Evolutionary conservation across 2,329 filamentous ascomycete genomes (phyloP).

Genomic region (Claviceps humidiphila): DNA sequence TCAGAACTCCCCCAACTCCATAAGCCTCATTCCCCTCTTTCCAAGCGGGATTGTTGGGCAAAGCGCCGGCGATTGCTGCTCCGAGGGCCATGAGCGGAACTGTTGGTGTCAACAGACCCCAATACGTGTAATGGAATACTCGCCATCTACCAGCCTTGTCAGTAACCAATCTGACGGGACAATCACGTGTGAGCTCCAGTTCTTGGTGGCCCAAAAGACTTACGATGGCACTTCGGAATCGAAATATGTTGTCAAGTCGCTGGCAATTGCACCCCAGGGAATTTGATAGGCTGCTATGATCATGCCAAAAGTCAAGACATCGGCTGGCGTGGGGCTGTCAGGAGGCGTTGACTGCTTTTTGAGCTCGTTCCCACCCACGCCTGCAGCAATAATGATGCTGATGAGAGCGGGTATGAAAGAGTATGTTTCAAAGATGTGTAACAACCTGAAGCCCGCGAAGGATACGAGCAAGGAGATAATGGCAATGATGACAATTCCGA

Average conservation of each 20-base stretch:
- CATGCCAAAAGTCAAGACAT: conserved; percentile 43
- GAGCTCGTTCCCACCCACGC: conserved; percentile 38
- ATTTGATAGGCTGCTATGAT: conserved; percentile 51
- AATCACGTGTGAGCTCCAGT: no score
- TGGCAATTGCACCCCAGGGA: conserved; percentile 45
- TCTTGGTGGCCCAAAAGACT: conserved; percentile 9
- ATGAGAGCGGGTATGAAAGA: conserved; percentile 43
- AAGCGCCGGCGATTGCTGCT: conserved; percentile 49
- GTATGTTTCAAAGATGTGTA: conserved; percentile 46
- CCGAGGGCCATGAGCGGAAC: conserved; percentile 49
- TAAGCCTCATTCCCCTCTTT: conserved; percentile 37
- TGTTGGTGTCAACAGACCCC: conserved; percentile 40
- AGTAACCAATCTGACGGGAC: not conserved
- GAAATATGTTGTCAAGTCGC: conserved; percentile 49
- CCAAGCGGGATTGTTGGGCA: conserved; percentile 40
- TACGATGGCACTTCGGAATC: conserved; percentile 40
- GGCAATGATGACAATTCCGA: conserved; percentile 48
- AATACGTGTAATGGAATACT: conserved; percentile 43
- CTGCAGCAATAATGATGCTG: conserved; percentile 39
- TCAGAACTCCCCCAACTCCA: conserved; percentile 44
- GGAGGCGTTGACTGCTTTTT: conserved; percentile 30
- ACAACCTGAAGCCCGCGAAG: conserved; percentile 44
- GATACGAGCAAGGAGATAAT: conserved; percentile 44
- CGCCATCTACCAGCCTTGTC: conserved; percentile 16
- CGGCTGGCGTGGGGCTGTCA: conserved; percentile 27